These are phyloP conservation scores for Diplodia intermedia DNA, from an alignment of 2,329 filamentous ascomycete species.

Conservation along the genomic window DNA sequence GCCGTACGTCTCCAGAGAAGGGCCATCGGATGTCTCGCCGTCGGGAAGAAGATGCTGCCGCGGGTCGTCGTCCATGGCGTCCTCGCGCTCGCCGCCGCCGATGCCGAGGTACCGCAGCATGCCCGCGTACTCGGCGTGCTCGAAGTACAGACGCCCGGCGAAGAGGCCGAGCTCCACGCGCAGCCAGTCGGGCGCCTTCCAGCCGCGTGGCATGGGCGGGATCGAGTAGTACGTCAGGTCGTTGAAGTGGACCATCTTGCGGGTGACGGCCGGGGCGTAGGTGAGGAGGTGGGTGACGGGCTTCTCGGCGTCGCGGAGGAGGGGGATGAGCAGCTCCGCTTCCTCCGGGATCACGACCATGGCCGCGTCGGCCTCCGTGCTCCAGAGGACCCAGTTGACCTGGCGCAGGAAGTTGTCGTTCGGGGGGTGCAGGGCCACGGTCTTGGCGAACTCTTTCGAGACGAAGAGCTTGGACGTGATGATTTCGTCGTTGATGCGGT, in stretches of 20 bases:
- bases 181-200: conserved; percentile 60
- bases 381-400: conserved; percentile 70
- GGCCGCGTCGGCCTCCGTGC: conserved; percentile 53
- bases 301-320: conserved; percentile 40
- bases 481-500: conserved; percentile 39
- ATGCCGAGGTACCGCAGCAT: conserved; percentile 42
- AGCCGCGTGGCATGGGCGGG: conserved; percentile 54
- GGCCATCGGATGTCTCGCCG: background rate
- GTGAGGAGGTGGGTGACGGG: conserved; percentile 56
- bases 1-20: background rate
- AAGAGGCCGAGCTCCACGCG: conserved; percentile 66
- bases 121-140: conserved; percentile 53
- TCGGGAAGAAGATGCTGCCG: background rate
- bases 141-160: conserved; percentile 66
- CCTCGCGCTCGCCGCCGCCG: background rate
- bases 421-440: conserved; percentile 49
- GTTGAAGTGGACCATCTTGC: conserved; percentile 67
- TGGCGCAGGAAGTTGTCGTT: conserved; percentile 55
- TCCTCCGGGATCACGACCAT: conserved; percentile 70
- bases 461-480: conserved; percentile 47
- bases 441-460: conserved; percentile 58
- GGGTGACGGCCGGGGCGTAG: conserved; percentile 67
- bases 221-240: conserved; percentile 60
- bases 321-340: conserved; percentile 61
- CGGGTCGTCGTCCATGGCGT: background rate